Evolutionary conservation across 2,329 filamentous ascomycete genomes (phyloP).

Genomic region (Hypoxylon sp.): DNA sequence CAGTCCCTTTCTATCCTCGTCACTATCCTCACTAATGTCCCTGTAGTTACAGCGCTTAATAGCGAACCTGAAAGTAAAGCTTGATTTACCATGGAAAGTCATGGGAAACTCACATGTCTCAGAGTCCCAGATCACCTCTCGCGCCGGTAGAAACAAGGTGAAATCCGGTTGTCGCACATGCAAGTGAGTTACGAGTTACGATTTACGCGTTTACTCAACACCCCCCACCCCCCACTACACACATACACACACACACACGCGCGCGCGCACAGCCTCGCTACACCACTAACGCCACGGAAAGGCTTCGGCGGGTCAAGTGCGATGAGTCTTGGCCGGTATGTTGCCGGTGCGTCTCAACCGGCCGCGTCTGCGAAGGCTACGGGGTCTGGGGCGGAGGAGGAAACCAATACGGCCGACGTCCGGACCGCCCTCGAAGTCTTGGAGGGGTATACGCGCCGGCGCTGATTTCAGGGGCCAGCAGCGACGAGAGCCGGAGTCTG

Average conservation of each 20-base stretch:
- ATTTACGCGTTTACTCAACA: no score
- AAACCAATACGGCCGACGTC: conserved; percentile 24
- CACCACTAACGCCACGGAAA: conserved; percentile 22
- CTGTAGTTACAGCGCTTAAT: not conserved
- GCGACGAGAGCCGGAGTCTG: conserved; percentile 52
- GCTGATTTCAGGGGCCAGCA: conserved; percentile 27
- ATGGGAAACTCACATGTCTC: conserved; percentile 8
- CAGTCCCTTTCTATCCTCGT: no score
- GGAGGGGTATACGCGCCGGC: conserved; percentile 18
- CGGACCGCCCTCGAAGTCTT: conserved; percentile 48
- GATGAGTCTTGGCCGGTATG: conserved; percentile 48
- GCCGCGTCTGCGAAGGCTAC: conserved; percentile 50
- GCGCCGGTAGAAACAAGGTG: conserved; percentile 29
- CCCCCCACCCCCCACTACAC: no score
- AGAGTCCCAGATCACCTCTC: conserved; percentile 11
- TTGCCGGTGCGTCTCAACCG: conserved; percentile 45
- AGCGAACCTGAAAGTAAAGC: not conserved
- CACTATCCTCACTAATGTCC: not conserved
- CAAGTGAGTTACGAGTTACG: no score
- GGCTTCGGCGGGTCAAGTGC: conserved; percentile 48
- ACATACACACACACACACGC: no score
- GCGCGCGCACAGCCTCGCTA: not conserved
- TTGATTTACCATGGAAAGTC: no score
- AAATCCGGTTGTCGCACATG: conserved; percentile 50
- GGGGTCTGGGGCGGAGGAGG: conserved; percentile 49